Evolutionary conservation across 345 rosid species (phyloP).

Genomic region (Abelmoschus esculentus): DNA sequence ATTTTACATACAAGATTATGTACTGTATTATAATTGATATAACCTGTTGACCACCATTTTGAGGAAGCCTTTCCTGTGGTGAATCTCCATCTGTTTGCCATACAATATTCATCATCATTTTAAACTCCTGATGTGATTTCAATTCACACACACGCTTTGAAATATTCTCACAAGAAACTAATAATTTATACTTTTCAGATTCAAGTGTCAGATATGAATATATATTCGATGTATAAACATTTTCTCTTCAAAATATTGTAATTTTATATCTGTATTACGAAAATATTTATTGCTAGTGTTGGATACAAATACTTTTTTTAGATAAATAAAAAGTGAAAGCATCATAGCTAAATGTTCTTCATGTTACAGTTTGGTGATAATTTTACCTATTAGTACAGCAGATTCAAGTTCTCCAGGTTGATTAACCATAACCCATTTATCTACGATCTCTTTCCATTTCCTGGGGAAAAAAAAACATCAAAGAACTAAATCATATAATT

Average conservation of each 20-base stretch:
- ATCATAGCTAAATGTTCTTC: background rate
- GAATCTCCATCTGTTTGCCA: slow-evolving; percentile 77
- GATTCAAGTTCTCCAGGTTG: slow-evolving; percentile 67
- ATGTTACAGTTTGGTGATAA: slow-evolving; percentile 20
- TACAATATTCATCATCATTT: background rate
- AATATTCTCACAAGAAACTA: background rate
- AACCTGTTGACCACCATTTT: slow-evolving; percentile 80
- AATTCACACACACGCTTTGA: too few relatives aligned
- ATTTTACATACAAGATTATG: background rate
- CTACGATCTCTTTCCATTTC: slow-evolving; percentile 92
- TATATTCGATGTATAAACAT: background rate
- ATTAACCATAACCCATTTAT: slow-evolving; percentile 86
- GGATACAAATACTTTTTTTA: too few relatives aligned
- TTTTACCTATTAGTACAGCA: slow-evolving; percentile 61
- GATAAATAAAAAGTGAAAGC: too few relatives aligned
- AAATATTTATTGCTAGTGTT: too few relatives aligned
- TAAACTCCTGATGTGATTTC: too few relatives aligned
- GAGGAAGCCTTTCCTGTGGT: slow-evolving; percentile 61
- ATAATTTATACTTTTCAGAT: background rate
- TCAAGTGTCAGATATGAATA: background rate
- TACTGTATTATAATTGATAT: slow-evolving; percentile 9
- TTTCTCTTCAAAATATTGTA: background rate
- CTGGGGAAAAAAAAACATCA: slow-evolving; percentile 45
- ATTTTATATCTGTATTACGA: too few relatives aligned
- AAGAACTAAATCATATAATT: slow-evolving; percentile 6